These are phyloP conservation scores for Plasmodium knowlesi DNA, from an alignment of 169 alveolate genomes.

Conservation along the genomic window DNA sequence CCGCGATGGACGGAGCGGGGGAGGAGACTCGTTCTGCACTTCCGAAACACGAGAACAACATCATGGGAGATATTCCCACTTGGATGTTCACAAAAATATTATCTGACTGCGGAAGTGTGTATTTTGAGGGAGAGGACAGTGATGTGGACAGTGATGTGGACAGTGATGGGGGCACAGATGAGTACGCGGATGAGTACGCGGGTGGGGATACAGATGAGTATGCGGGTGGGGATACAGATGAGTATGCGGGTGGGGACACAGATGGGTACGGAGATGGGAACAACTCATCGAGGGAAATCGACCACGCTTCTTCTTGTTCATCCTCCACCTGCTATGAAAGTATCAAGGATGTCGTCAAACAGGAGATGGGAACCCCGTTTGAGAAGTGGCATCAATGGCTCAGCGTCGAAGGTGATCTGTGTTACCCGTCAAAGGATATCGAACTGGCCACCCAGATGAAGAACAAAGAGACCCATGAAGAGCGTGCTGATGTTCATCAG, in stretches of 20 bases:
- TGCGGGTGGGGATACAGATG: too few relatives aligned
- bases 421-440: not conserved
- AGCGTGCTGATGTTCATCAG: not conserved
- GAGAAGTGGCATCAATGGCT: not conserved
- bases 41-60: not conserved
- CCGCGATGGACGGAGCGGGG: not conserved
- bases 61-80: conserved; percentile 23
- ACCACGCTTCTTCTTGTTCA: not conserved
- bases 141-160: not conserved
- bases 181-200: too few relatives aligned
- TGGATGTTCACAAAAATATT: conserved; percentile 66
- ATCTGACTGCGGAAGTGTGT: not conserved
- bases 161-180: too few relatives aligned
- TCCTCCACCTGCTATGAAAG: not conserved
- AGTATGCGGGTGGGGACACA: not conserved
- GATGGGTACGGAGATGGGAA: not conserved
- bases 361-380: not conserved
- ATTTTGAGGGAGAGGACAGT: not conserved
- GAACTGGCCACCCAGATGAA: not conserved
- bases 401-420: not conserved
- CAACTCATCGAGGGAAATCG: not conserved
- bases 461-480: not conserved
- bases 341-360: not conserved
- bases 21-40: not conserved
- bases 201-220: too few relatives aligned